phyloP scores from a whole-genome alignment of 1,284 basidiomycete species.

The Entoloma clypeatum region DNA sequence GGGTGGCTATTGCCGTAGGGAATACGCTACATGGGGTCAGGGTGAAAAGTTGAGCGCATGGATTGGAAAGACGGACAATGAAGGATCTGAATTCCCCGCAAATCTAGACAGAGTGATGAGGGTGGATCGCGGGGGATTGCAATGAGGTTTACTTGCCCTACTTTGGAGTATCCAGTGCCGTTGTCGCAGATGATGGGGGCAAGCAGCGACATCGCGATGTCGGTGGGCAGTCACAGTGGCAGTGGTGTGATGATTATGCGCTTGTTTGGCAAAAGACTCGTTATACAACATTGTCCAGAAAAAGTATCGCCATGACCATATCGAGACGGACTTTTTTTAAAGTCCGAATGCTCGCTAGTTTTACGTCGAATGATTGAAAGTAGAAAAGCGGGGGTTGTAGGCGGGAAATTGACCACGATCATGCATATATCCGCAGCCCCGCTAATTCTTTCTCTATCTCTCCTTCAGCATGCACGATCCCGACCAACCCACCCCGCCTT shows the following conservation, averaged over 20 bases:
- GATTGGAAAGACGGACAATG: slow-evolving; percentile 63
- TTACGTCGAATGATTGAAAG: too few species aligned
- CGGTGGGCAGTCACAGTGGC: too few species aligned
- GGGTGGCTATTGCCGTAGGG: slow-evolving; percentile 93
- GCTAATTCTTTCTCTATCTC: too few species aligned
- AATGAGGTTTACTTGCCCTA: slow-evolving; percentile 66
- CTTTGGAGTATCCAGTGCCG: slow-evolving; percentile 97
- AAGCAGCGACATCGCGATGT: slow-evolving; percentile 40
- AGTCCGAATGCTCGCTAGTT: too few species aligned
- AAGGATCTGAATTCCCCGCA: slow-evolving; percentile 98
- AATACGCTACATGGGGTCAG: slow-evolving; percentile 60
- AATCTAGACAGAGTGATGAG: slow-evolving; percentile 55
- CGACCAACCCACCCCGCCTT: slow-evolving; percentile 7
- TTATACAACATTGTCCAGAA: too few species aligned
- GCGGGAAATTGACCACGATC: too few species aligned
- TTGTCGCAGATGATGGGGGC: slow-evolving; percentile 96
- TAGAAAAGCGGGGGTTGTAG: too few species aligned
- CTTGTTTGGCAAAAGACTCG: too few species aligned
- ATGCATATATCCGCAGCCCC: too few species aligned
- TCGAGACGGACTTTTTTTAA: too few species aligned
- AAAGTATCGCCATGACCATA: too few species aligned
- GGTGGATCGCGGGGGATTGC: slow-evolving; percentile 6
- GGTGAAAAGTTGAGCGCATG: slow-evolving; percentile 6
- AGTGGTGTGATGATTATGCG: too few species aligned
- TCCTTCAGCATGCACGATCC: not conserved